These are phyloP conservation scores for Panaeolus cyanescens DNA, from an alignment of 768 basidiomycete species.

Conservation along the genomic window DNA sequence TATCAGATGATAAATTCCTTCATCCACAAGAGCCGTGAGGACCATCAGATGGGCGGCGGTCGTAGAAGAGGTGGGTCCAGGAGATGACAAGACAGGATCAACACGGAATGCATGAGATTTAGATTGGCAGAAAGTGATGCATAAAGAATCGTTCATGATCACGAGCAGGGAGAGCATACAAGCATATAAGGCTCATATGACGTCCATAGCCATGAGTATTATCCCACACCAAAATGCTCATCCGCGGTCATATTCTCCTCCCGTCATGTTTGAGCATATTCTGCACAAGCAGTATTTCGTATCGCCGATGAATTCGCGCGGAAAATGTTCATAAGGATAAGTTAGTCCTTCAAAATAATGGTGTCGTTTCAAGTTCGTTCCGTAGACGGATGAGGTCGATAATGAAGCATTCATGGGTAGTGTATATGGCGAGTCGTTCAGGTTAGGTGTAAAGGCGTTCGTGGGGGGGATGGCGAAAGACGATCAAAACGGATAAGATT, in stretches of 20 bases:
- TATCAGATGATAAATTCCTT: background rate
- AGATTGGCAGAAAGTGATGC: background rate
- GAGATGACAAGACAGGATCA: background rate
- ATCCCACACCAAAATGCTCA: background rate
- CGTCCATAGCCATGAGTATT: background rate
- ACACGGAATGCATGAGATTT: background rate
- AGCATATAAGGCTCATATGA: conserved; percentile 1
- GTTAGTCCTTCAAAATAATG: conserved; percentile 1
- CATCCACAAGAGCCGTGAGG: background rate
- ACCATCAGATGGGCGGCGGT: background rate
- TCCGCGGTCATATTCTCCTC: background rate
- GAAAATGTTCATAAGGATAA: background rate
- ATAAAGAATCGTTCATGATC: background rate
- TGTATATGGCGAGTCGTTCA: background rate
- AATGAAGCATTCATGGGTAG: background rate
- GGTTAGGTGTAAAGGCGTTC: background rate
- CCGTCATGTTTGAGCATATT: background rate
- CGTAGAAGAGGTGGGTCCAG: background rate
- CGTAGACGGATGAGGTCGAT: background rate
- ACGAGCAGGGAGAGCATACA: background rate
- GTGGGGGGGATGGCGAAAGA: background rate
- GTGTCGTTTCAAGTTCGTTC: background rate
- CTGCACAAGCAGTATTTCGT: background rate
- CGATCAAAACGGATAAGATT: conserved; percentile 6
- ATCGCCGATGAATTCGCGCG: background rate